phyloP scores from a whole-genome alignment of 345 rosid genomes.

The Brassica incana region DNA sequence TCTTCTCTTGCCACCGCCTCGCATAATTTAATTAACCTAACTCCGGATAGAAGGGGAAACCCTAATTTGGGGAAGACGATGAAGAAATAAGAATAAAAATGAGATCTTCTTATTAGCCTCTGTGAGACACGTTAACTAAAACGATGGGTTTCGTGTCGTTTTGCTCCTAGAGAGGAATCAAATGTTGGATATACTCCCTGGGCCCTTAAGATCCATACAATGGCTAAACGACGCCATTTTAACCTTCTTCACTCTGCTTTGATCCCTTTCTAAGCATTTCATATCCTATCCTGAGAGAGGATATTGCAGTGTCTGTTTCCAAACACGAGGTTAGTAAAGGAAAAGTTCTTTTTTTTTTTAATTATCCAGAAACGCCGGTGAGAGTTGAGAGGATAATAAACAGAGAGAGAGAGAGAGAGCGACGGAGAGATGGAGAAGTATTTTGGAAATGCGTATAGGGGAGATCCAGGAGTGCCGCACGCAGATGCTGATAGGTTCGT shows the following conservation, averaged over 20 bases:
- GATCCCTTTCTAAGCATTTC: background rate
- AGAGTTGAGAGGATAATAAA: background rate
- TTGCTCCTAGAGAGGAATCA: background rate
- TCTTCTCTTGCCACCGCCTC: slow-evolving; percentile 55
- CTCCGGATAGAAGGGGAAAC: slow-evolving; percentile 11
- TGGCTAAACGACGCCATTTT: background rate
- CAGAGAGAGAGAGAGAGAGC: background rate
- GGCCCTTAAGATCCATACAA: too few relatives aligned
- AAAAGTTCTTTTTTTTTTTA: background rate
- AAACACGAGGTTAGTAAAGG: background rate
- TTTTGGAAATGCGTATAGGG: slow-evolving; percentile 87
- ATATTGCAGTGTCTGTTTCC: slow-evolving; percentile 12
- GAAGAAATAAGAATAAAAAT: background rate
- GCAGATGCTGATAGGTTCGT: slow-evolving; percentile 64
- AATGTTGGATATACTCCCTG: background rate
- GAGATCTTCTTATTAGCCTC: background rate
- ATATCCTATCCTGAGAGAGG: background rate
- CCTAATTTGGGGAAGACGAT: slow-evolving; percentile 29
- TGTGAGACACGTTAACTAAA: background rate
- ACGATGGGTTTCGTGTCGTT: slow-evolving; percentile 36
- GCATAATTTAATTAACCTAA: slow-evolving; percentile 41
- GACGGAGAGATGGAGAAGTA: slow-evolving; percentile 66
- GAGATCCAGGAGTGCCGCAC: slow-evolving; percentile 96
- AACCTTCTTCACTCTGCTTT: background rate
- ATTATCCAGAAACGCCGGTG: slow-evolving; percentile 31